Percentiles rank a stretch among this genome's conserved stretches.
Evolutionary conservation across 2,329 filamentous ascomycete genomes (phyloP).

Genomic region (Zymoseptoria tritici): DNA sequence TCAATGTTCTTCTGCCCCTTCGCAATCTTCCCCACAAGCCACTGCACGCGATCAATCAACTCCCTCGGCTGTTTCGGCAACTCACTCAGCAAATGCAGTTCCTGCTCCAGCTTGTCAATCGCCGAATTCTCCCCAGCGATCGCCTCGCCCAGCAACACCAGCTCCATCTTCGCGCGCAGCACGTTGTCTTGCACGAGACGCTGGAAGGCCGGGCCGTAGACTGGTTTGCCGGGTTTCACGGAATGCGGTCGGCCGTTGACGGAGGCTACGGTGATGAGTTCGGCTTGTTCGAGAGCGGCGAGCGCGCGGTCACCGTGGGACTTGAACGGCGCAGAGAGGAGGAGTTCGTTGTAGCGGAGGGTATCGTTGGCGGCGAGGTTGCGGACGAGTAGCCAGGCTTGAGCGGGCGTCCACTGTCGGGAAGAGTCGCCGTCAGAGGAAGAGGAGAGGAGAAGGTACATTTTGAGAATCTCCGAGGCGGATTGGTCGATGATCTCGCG

Average conservation of each 20-base stretch:
- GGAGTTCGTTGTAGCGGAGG: conserved; percentile 77
- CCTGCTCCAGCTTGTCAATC: conserved; percentile 72
- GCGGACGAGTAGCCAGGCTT: conserved; percentile 86
- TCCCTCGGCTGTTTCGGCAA: conserved; percentile 65
- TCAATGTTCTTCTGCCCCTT: conserved; percentile 68
- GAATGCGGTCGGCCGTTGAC: conserved; percentile 67
- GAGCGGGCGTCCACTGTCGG: conserved; percentile 69
- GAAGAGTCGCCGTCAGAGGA: conserved; percentile 39
- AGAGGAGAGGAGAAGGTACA: conserved; percentile 63
- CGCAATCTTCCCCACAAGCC: conserved; percentile 66
- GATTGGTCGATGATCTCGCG: conserved; percentile 83
- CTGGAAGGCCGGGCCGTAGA: conserved; percentile 78
- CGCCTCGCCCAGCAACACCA: conserved; percentile 61
- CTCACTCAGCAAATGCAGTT: conserved; percentile 63
- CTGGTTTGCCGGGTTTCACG: conserved; percentile 75
- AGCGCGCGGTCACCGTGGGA: conserved; percentile 66
- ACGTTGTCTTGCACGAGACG: conserved; percentile 64
- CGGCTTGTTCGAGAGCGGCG: conserved; percentile 72
- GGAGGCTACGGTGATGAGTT: conserved; percentile 71
- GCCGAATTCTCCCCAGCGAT: conserved; percentile 63
- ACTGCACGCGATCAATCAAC: conserved; percentile 58
- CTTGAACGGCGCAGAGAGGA: conserved; percentile 70
- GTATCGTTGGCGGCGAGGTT: conserved; percentile 60
- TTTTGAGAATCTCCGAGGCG: conserved; percentile 83
- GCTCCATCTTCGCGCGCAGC: conserved; percentile 60